A percentile compares a stretch with the other conserved stretches of the same genome.
Conservation (phyloP, 257 asterid genomes). For the Solanum lycopersicoides region DNA sequence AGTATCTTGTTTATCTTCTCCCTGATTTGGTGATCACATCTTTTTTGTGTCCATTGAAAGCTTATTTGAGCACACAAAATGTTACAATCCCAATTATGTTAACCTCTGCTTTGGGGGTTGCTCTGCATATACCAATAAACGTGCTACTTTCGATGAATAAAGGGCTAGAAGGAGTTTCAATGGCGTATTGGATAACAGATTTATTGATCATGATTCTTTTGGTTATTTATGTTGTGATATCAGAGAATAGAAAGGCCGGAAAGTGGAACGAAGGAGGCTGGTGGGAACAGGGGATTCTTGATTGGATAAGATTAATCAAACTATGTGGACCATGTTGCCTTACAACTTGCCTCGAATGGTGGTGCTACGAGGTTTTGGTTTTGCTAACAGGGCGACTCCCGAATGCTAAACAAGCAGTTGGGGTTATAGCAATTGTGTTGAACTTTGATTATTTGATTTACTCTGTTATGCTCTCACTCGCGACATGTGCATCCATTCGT, state of each 20-base stretch:
- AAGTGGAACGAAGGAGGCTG: slow-evolving; percentile 70
- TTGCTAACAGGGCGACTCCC: slow-evolving; percentile 60
- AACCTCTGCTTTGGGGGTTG: slow-evolving; percentile 50
- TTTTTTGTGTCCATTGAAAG: slow-evolving; percentile 56
- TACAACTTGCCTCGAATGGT: slow-evolving; percentile 90
- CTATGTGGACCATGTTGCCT: slow-evolving; percentile 71
- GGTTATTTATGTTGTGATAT: slow-evolving; percentile 23
- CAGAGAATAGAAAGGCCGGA: slow-evolving; percentile 31
- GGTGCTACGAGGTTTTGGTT: slow-evolving; percentile 81
- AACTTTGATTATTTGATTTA: slow-evolving; percentile 74
- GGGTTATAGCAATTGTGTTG: slow-evolving; percentile 57
- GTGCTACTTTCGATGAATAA: slow-evolving; percentile 33
- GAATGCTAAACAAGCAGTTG: slow-evolving; percentile 39
- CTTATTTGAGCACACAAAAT: slow-evolving; percentile 63
- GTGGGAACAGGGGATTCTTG: slow-evolving; percentile 38
- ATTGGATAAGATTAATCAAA: slow-evolving; percentile 47
- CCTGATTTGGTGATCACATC: slow-evolving; percentile 62
- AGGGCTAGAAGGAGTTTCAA: slow-evolving; percentile 63
- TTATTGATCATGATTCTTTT: slow-evolving; percentile 21
- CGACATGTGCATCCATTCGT: slow-evolving; percentile 68
- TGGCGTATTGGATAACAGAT: slow-evolving; percentile 83
- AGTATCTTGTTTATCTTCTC: slow-evolving; percentile 44
- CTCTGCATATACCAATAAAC: slow-evolving; percentile 51
- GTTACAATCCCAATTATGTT: slow-evolving; percentile 60
- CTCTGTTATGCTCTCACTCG: slow-evolving; percentile 58